Conservation (phyloP, 805 yeast genomes). For the Isabelozyma gotoi region DNA sequence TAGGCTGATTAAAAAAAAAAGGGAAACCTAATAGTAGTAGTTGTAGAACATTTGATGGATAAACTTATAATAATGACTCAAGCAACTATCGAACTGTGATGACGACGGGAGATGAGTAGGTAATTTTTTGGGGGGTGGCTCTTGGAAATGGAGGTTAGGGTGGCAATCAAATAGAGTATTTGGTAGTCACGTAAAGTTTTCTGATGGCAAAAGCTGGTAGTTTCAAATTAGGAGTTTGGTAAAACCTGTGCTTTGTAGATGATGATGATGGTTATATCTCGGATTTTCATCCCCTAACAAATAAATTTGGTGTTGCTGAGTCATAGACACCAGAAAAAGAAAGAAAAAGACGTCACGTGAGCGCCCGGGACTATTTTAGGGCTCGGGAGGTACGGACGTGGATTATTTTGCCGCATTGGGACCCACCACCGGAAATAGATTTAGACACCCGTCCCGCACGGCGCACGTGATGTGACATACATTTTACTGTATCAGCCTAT, state of each 20-base stretch:
- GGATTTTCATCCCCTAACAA: background rate
- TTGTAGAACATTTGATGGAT: background rate
- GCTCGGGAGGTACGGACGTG: too few relatives aligned
- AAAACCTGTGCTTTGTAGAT: background rate
- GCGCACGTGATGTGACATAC: too few relatives aligned
- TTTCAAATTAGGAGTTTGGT: background rate
- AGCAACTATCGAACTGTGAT: background rate
- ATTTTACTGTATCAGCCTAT: too few relatives aligned
- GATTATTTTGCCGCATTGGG: too few relatives aligned
- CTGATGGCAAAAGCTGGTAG: background rate
- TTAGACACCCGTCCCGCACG: too few relatives aligned
- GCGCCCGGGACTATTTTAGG: too few relatives aligned
- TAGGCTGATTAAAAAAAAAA: background rate
- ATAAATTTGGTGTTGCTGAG: too few relatives aligned
- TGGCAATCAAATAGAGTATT: background rate
- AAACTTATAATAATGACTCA: background rate
- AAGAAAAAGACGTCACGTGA: too few relatives aligned
- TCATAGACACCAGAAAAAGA: too few relatives aligned
- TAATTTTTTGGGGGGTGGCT: background rate
- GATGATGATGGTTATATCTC: background rate
- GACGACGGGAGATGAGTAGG: background rate
- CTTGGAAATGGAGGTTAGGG: background rate
- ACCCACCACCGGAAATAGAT: too few relatives aligned
- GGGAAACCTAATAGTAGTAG: background rate
- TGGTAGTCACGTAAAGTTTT: background rate